phyloP scores from a whole-genome alignment of 78 protist species.

The Protostelium mycophagum region DNA sequence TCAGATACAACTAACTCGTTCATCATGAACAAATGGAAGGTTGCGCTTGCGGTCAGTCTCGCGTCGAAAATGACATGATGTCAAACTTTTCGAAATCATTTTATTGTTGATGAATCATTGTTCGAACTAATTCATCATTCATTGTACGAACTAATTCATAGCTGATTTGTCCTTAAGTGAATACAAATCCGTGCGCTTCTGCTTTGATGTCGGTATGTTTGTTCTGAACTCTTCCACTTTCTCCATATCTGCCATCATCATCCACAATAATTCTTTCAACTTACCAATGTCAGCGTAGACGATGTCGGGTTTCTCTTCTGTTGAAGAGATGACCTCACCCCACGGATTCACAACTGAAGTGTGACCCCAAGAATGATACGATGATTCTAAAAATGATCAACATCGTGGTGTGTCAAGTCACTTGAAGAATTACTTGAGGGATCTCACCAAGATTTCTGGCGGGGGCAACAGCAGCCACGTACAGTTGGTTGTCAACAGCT shows the following conservation, averaged over 20 bases:
- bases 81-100: too few relatives aligned
- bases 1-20: too few relatives aligned
- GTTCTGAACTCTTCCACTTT: conserved; percentile 28
- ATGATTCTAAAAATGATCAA: conserved; percentile 9
- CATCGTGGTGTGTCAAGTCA: neutral
- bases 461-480: conserved; percentile 79
- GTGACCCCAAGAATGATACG: conserved; percentile 93
- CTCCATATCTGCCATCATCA: neutral
- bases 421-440: neutral
- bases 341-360: conserved; percentile 82
- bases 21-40: too few relatives aligned
- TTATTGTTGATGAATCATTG: too few relatives aligned
- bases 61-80: too few relatives aligned
- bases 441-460: conserved; percentile 66
- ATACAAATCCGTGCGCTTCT: conserved; percentile 32
- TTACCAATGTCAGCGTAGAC: conserved; percentile 71
- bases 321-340: conserved; percentile 82
- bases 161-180: neutral
- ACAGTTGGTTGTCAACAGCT: conserved; percentile 79
- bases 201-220: conserved; percentile 25
- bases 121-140: too few relatives aligned
- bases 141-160: too few relatives aligned
- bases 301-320: conserved; percentile 63
- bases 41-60: too few relatives aligned
- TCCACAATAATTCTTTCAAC: neutral